phyloP scores from a whole-genome alignment of 2,329 filamentous ascomycete species.

The Fonsecaea erecta region DNA sequence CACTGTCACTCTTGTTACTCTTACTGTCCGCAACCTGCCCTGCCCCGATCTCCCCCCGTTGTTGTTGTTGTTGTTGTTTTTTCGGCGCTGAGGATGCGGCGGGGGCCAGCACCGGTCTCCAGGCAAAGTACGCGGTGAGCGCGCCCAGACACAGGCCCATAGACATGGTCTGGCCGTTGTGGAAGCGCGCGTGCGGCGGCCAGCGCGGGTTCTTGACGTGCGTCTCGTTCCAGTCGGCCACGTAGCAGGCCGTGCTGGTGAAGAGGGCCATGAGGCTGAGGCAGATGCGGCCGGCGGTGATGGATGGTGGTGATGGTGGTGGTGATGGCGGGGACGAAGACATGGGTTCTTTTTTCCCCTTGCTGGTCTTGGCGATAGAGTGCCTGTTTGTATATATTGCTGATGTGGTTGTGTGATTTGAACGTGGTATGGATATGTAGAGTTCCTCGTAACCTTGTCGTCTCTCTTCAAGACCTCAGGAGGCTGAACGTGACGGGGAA shows the following conservation, averaged over 20 bases:
- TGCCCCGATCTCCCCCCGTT: too few species aligned
- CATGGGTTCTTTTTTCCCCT: neutral
- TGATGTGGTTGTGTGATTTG: too few species aligned
- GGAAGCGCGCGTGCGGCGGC: constrained; percentile 58
- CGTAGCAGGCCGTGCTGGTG: constrained; percentile 36
- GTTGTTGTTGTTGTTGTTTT: too few species aligned
- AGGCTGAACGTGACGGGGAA: too few species aligned
- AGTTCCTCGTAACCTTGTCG: too few species aligned
- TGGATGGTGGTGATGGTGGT: neutral
- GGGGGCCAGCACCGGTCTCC: constrained; percentile 6
- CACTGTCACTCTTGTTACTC: too few species aligned
- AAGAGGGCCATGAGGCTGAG: constrained; percentile 32
- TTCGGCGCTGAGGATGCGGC: too few species aligned
- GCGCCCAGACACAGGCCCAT: constrained; percentile 22
- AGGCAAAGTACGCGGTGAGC: constrained; percentile 25
- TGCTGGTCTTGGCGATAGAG: too few species aligned
- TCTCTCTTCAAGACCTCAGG: too few species aligned
- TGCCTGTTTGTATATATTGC: too few species aligned
- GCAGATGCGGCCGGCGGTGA: constrained; percentile 26
- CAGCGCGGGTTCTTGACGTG: constrained; percentile 56
- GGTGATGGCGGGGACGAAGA: neutral
- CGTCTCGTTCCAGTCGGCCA: constrained; percentile 49
- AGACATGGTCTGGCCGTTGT: constrained; percentile 60
- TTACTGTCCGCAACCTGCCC: too few species aligned
- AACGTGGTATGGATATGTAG: too few species aligned